phyloP scores from a whole-genome alignment of 1,284 basidiomycete species.

The Vanrija sp. region DNA sequence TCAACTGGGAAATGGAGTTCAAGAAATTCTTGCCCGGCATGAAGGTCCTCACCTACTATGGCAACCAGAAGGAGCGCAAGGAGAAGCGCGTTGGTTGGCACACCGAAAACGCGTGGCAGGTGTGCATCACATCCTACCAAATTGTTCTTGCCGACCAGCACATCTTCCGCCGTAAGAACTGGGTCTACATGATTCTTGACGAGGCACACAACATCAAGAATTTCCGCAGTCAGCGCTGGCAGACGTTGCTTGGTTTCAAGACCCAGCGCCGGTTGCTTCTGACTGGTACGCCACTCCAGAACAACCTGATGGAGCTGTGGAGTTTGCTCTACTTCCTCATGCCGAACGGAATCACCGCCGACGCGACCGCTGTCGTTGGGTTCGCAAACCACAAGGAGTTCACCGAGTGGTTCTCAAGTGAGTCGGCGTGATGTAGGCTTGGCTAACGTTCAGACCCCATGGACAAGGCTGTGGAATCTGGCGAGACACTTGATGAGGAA shows the following conservation, averaged over 20 bases:
- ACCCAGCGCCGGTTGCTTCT: slow-evolving; percentile 81
- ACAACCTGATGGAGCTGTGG: slow-evolving; percentile 94
- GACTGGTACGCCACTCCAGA: slow-evolving; percentile 92
- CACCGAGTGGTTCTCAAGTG: slow-evolving; percentile 94
- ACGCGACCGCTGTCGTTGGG: slow-evolving; percentile 59
- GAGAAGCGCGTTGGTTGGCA: slow-evolving; percentile 93
- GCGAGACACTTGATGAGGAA: slow-evolving; percentile 73
- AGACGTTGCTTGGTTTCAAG: slow-evolving; percentile 88
- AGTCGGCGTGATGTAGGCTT: slow-evolving; percentile 35
- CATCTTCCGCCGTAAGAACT: slow-evolving; percentile 89
- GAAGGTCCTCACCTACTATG: slow-evolving; percentile 87
- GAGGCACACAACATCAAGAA: slow-evolving; percentile 99
- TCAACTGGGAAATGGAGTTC: slow-evolving; percentile 99
- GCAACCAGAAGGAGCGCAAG: slow-evolving; percentile 83
- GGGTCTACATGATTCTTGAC: slow-evolving; percentile 96
- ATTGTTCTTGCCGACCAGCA: slow-evolving; percentile 88
- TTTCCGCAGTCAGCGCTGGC: slow-evolving; percentile 93
- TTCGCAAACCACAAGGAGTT: slow-evolving; percentile 94
- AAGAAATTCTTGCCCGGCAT: slow-evolving; percentile 96
- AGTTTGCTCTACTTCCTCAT: slow-evolving; percentile 91
- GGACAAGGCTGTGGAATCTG: slow-evolving; percentile 89
- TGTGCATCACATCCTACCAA: slow-evolving; percentile 93
- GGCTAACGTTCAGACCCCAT: slow-evolving; percentile 62
- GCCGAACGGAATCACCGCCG: slow-evolving; percentile 61
- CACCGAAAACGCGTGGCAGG: slow-evolving; percentile 87